phyloP scores from a whole-genome alignment of 352 stramenopile species.

The Phytophthora fragariaefolia region DNA sequence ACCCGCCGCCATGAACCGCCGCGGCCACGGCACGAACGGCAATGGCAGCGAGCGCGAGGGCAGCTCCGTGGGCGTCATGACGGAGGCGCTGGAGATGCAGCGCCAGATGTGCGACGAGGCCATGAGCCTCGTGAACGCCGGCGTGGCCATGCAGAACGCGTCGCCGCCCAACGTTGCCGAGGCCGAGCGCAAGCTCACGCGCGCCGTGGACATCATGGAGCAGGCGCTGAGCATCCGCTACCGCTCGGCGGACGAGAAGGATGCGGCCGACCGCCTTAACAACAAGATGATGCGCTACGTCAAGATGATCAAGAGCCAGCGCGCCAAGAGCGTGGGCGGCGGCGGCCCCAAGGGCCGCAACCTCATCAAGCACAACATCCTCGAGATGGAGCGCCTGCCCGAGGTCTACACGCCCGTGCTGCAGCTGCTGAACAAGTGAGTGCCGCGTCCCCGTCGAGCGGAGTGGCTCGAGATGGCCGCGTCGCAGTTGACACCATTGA shows the following conservation, averaged over 20 bases:
- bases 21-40: slow-evolving; percentile 24
- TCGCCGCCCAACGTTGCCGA: slow-evolving; percentile 55
- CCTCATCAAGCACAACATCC: slow-evolving; percentile 71
- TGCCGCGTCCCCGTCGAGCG: background rate
- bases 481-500: background rate
- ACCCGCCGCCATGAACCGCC: slow-evolving; percentile 31
- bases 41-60: slow-evolving; percentile 39
- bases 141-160: slow-evolving; percentile 76
- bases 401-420: slow-evolving; percentile 71
- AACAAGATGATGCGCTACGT: slow-evolving; percentile 89
- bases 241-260: slow-evolving; percentile 65
- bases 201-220: slow-evolving; percentile 78
- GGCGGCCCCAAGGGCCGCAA: slow-evolving; percentile 33
- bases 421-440: slow-evolving; percentile 56
- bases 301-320: slow-evolving; percentile 87
- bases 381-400: slow-evolving; percentile 69
- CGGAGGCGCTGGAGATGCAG: slow-evolving; percentile 50
- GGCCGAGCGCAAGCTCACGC: slow-evolving; percentile 66
- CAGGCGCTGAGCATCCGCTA: slow-evolving; percentile 79
- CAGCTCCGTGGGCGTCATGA: slow-evolving; percentile 39
- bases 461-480: background rate
- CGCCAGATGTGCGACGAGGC: slow-evolving; percentile 73
- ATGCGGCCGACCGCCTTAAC: slow-evolving; percentile 66
- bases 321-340: slow-evolving; percentile 50
- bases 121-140: slow-evolving; percentile 79